Base-by-base conservation (phyloP, 2,329 filamentous ascomycete genomes). In the Fusarium pseudocircinatum region DNA sequence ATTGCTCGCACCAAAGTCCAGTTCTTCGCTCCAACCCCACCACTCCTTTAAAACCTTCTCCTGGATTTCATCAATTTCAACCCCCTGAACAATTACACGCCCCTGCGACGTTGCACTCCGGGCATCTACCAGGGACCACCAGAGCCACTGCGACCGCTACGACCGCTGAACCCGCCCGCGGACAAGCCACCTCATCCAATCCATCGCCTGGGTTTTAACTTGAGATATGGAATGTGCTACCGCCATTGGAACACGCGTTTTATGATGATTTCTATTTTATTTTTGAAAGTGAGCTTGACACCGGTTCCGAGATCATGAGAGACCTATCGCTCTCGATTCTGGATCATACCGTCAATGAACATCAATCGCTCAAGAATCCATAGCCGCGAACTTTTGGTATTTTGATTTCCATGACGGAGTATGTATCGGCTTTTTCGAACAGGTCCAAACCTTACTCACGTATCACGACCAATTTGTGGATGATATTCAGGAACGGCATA, bases 111-210 rank as follows among this genome's bases (percentile, higher is more conserved):
- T 68, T 54, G 18, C 59, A 62, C 39, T 53, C 64, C 10, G 14
- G 44, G 4, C 64, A 66, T 61, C 32, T 49, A 49, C 43, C 60
- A 49, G 69, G 72, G 64, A 61, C 60, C 58, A 60, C 66, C 69
- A 57, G 64, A 71, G 74, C 60, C 74, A 71, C 71, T 78, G 67
- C 57, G 65, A 70, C 66, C 75, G 73, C 69, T 73, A 71, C 67
- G 54, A 67, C 68, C 72, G 72, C 72, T 73, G 71, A 69, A 74
- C 74, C 63, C 66, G 67, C 67, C 67, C 70, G 63, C 64, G 71
- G 68, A 53, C 75, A 77, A 75, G 75, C 75, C 75, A 76, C 63
- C 65, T 70, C 74, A 72, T 66, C 74, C 79, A 79, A 78, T 67
- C 73, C 79, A 78, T 78, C 80, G 63, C 69, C 46, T 30, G 14